Conservation (phyloP, 202 grass and related monocot species). For the Panicum virgatum region DNA sequence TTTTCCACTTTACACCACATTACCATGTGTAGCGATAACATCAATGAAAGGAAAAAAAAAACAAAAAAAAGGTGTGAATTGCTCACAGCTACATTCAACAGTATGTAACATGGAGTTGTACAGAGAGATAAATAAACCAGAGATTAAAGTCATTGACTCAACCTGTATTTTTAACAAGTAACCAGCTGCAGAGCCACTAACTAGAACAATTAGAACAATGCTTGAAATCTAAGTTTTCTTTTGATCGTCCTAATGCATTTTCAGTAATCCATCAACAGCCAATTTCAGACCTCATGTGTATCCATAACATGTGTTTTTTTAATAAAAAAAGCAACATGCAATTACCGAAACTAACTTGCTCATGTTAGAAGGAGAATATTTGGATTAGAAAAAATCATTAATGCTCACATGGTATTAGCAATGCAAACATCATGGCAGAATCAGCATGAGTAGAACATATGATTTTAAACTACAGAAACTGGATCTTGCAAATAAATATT, state of each 20-base stretch:
- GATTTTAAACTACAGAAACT: background rate
- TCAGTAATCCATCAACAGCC: background rate
- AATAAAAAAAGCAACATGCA: background rate
- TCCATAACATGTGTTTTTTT: background rate
- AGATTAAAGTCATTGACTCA: background rate
- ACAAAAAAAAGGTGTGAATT: background rate
- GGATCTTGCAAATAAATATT: background rate
- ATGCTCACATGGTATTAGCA: background rate
- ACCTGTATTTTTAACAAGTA: background rate
- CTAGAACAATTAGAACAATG: background rate
- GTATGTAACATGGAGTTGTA: background rate
- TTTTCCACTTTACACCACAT: background rate
- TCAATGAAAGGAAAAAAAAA: background rate
- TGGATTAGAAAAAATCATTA: background rate
- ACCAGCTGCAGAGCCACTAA: conserved; percentile 17
- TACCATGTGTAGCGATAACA: background rate
- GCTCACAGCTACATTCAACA: background rate
- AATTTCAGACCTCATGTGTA: background rate
- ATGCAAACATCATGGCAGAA: conserved; percentile 2
- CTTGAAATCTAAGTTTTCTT: background rate
- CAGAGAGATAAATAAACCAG: background rate
- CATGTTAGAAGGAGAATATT: background rate
- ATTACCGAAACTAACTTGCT: background rate
- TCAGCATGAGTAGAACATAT: background rate
- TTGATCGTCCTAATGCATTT: background rate